Evolutionary conservation across 202 grass and related monocot species (phyloP), one percentile per base, ranked within the genome.

Genomic region (Schoenoplectus tabernaemontani): DNA sequence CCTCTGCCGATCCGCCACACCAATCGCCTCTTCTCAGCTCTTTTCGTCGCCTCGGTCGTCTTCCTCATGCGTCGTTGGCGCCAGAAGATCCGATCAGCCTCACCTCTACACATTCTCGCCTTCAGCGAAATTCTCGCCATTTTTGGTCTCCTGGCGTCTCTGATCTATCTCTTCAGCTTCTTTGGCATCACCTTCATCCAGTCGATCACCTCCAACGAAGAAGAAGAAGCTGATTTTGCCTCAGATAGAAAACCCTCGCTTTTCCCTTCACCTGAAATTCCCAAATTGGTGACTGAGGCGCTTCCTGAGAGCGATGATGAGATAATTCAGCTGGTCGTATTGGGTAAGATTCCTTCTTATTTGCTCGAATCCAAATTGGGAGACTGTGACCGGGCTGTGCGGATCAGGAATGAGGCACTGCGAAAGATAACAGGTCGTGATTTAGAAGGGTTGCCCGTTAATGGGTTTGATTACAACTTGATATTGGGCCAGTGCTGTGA

Each of bases 111-210:
- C 82, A 85, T 96, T 0, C 84, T 96, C 1, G 90, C 86, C 0
- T 88, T 92, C 51, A 74, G 80, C 13, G 90, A 96, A 86, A 96
- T 96, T 67, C 30, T 92, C 64, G 93, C 90, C 79, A 90, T 96
- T 80, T 89, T 89, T 81, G 89, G 93, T 62, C 93, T 96, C 80
- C 83, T 92, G 19, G 87, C 82, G 0, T 96, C 93, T 0, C 90
- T 96, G 76, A 90, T 96, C 84, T 96, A 96, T 80, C 90, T 96
- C 26, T 85, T 96, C 79, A 88, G 84, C 77, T 96, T 96, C 86
- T 96, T 90, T 83, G 93, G 93, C 64, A 92, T 96, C 82, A 90
- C 86, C 53, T 96, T 90, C 79, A 86, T 96, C 7, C 93, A 96
- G 76, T 92, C 93, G 76, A 77, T 88, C 70, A 85, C 92, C 1